Conservation (phyloP, 208 protist genomes). For the Acanthamoeba sp. region DNA sequence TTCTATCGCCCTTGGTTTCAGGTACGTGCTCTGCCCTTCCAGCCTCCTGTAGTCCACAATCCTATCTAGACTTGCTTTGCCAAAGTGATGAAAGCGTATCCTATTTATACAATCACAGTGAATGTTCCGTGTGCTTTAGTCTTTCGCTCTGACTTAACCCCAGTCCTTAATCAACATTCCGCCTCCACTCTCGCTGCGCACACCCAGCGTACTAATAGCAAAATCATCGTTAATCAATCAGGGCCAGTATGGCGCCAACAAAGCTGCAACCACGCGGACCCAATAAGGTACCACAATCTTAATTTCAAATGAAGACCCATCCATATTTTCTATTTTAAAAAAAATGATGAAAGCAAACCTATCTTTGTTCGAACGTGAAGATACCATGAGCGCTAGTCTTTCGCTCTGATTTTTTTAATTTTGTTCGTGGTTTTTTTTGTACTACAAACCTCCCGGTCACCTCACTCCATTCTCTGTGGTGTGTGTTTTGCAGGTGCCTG, state of each 20-base stretch:
- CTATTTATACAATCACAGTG: neutral
- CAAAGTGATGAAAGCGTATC: constrained; percentile 35
- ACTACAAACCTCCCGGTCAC: neutral
- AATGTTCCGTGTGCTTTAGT: constrained; percentile 23
- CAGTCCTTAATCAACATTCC: no score
- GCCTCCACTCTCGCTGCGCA: neutral
- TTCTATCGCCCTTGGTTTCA: neutral
- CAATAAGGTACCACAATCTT: neutral
- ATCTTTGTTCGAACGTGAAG: neutral
- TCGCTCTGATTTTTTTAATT: constrained; percentile 9
- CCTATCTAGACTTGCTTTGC: no score
- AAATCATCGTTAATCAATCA: no score
- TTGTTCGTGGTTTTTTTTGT: neutral
- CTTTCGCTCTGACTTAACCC: neutral
- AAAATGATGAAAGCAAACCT: neutral
- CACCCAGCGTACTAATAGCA: no score
- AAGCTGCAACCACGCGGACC: no score
- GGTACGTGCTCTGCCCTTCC: neutral
- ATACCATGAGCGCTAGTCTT: constrained; percentile 58
- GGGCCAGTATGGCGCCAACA: no score
- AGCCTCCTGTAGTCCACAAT: neutral
- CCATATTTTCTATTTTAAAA: neutral
- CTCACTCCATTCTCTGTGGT: neutral
- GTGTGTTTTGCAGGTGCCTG: no score
- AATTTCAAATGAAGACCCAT: neutral